These are phyloP conservation scores for Myriangium duriaei DNA, from an alignment of 2,329 filamentous ascomycete genomes.

Conservation along the genomic window DNA sequence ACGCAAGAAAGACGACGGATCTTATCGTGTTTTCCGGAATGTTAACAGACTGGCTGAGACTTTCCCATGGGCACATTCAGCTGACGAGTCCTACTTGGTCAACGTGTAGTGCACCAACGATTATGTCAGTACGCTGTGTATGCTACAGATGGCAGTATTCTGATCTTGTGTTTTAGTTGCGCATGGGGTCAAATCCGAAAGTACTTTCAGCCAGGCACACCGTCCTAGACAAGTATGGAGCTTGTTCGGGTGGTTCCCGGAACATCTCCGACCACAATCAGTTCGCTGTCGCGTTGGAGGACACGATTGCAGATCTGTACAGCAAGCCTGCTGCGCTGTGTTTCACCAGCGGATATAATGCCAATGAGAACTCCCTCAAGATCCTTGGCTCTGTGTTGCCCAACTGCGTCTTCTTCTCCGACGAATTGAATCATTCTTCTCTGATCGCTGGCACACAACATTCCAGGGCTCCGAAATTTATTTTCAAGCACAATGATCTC, in stretches of 20 bases:
- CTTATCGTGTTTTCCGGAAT: slow-evolving; percentile 99
- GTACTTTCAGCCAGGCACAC: slow-evolving; percentile 88
- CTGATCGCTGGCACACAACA: background rate
- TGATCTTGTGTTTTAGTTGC: too few species aligned
- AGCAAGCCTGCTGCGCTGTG: slow-evolving; percentile 85
- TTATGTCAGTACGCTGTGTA: slow-evolving; percentile 88
- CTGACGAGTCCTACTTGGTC: slow-evolving; percentile 67
- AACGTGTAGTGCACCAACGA: slow-evolving; percentile 99
- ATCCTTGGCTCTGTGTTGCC: slow-evolving; percentile 91
- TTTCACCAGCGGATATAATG: slow-evolving; percentile 95
- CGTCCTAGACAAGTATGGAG: slow-evolving; percentile 86
- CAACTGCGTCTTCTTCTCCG: slow-evolving; percentile 89
- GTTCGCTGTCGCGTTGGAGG: slow-evolving; percentile 78
- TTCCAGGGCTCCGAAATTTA: slow-evolving; percentile 40
- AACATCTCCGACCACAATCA: slow-evolving; percentile 99
- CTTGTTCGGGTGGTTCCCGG: slow-evolving; percentile 85
- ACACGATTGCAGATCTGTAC: slow-evolving; percentile 72
- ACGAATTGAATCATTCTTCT: slow-evolving; percentile 79
- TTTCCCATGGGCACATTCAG: slow-evolving; percentile 88
- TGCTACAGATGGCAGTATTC: too few species aligned
- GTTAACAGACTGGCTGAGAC: slow-evolving; percentile 97
- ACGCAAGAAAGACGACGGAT: slow-evolving; percentile 99
- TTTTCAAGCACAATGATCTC: slow-evolving; percentile 98
- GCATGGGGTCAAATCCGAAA: slow-evolving; percentile 85
- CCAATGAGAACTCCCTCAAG: slow-evolving; percentile 91